Base-by-base conservation (phyloP, 129 eudicot genomes). In the Pseudognaphalium luteoalbum region DNA sequence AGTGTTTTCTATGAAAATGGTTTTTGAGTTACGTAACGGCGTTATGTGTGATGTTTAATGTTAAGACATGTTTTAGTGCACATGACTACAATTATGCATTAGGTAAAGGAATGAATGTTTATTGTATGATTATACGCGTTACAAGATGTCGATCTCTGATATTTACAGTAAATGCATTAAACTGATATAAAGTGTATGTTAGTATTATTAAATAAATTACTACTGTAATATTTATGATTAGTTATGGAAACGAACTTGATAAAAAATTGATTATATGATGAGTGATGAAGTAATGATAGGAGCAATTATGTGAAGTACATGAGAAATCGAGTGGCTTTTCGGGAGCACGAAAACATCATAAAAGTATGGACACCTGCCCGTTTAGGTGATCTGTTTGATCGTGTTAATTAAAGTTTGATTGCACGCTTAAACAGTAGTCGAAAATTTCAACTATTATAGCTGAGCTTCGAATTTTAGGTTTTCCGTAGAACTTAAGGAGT, bases 41-140 rank as follows among this genome's bases (percentile, higher is more conserved):
- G 60, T 60, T 76, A 71, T 25, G 12, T 68, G 37, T 51, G 16
- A 2, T 22, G 11, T 51, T 39, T 32, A 29, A 65, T 65, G 73
- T 76, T 3, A 59, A 81, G 66, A 50, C 76, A 68, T 64, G 76
- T 68, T 70, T 16, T 25, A 32, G 47, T 58, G 74, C 85, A 82
- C 82, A 71, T 82, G 85, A 77, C 70, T 39, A 37, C 70, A 29
- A 19, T 52, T 71, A 16, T 22, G 69, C 54, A 65, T 71, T 65
- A 63, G 71, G 74, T 63, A 32, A 64, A 52, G 59, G 76, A 76
- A 44, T 76, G 61, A 35, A 28, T 5, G 60, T 42, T 68, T 30
- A 52, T 54, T 51, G n/a, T n/a, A n/a, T n/a, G n/a, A n/a, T n/a
- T n/a, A n/a, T 2, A 12, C 3, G 52, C 52, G 52, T 44, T 44